Evolutionary conservation across 2,329 filamentous ascomycete species (phyloP).

Genomic region (Phoma sp.): DNA sequence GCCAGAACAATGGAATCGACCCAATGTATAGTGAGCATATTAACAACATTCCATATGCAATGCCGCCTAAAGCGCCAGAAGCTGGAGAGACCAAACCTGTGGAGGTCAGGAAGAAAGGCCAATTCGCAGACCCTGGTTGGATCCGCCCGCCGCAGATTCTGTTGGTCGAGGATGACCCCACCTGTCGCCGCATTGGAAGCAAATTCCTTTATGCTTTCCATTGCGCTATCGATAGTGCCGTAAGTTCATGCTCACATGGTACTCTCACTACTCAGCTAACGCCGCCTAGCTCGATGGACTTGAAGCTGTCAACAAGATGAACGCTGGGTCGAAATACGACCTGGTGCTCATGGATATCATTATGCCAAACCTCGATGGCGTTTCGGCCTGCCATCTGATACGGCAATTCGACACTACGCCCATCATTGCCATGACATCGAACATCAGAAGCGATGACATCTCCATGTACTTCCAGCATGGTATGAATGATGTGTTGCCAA

Average conservation of each 20-base stretch:
- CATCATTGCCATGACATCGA: slow-evolving; percentile 98
- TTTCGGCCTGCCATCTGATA: slow-evolving; percentile 92
- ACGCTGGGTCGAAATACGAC: slow-evolving; percentile 68
- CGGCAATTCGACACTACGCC: slow-evolving; percentile 84
- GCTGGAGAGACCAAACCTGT: slow-evolving; percentile 54
- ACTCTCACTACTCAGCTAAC: not conserved
- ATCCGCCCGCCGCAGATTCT: slow-evolving; percentile 76
- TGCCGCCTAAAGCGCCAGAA: slow-evolving; percentile 70
- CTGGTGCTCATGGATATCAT: slow-evolving; percentile 71
- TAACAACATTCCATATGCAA: slow-evolving; percentile 87
- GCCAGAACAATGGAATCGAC: slow-evolving; percentile 89
- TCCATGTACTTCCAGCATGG: slow-evolving; percentile 97
- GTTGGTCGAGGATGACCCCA: slow-evolving; percentile 83
- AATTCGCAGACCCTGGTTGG: slow-evolving; percentile 69
- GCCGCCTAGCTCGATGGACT: slow-evolving; percentile 75
- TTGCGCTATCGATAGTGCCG: slow-evolving; percentile 68
- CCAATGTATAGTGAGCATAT: slow-evolving; percentile 95
- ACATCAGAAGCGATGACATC: slow-evolving; percentile 95
- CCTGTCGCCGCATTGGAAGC: slow-evolving; percentile 69
- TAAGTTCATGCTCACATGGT: slow-evolving; percentile 48
- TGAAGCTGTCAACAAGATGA: slow-evolving; percentile 88
- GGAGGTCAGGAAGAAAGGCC: slow-evolving; percentile 66
- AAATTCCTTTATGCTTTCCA: slow-evolving; percentile 71
- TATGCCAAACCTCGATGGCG: slow-evolving; percentile 94
- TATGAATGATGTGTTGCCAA: slow-evolving; percentile 94